Conservation (phyloP, 2,329 filamentous ascomycete species). For the Fusarium compactum region DNA sequence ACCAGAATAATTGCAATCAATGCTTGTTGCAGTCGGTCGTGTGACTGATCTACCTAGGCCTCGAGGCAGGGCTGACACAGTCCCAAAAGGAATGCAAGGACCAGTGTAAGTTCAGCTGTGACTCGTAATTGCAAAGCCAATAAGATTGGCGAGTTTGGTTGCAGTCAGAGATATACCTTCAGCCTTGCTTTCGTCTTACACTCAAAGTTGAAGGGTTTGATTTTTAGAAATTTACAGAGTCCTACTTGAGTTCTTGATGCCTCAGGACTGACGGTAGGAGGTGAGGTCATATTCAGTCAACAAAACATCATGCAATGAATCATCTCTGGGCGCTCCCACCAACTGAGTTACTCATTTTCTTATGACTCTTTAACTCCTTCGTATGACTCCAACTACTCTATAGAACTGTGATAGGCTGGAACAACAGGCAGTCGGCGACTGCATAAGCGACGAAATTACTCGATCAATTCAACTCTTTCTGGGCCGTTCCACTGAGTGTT, state of each 20-base stretch:
- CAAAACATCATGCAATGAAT: neutral
- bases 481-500: neutral
- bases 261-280: slow-evolving; percentile 33
- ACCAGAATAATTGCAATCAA: slow-evolving; percentile 7
- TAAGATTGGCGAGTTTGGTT: neutral
- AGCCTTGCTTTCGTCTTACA: slow-evolving; percentile 32
- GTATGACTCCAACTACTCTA: slow-evolving; percentile 29
- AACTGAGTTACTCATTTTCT: slow-evolving; percentile 4
- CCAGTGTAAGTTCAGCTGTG: slow-evolving; percentile 1
- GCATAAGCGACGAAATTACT: neutral
- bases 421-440: slow-evolving; percentile 5
- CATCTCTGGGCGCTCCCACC: neutral
- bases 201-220: slow-evolving; percentile 4
- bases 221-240: slow-evolving; percentile 18
- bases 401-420: slow-evolving; percentile 14
- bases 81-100: neutral
- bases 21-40: neutral
- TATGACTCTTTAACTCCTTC: slow-evolving; percentile 32
- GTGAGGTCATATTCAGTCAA: slow-evolving; percentile 3
- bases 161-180: slow-evolving; percentile 30
- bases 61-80: neutral
- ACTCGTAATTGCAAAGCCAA: neutral
- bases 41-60: neutral
- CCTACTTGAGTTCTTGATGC: slow-evolving; percentile 38
- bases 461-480: neutral